A percentile compares a stretch with the other conserved stretches of the same genome.
Conservation (phyloP, 345 rosid species). For the Populus alba region DNA sequence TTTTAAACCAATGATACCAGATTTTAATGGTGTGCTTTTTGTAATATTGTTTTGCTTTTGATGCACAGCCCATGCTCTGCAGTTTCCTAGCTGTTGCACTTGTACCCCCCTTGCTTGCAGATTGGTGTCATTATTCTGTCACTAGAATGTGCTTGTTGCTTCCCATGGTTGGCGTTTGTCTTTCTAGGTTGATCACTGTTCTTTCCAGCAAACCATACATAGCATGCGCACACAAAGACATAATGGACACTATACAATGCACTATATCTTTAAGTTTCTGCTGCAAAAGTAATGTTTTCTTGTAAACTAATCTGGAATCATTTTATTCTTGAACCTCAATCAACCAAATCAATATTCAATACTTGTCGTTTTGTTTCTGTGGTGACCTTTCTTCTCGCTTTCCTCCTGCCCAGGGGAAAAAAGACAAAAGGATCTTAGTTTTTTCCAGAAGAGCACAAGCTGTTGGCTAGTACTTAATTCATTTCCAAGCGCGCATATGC, state of each 20-base stretch:
- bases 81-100: conserved; percentile 46
- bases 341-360: not conserved
- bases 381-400: not conserved
- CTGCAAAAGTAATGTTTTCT: not conserved
- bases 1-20: not conserved
- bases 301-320: not conserved
- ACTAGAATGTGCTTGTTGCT: conserved; percentile 21
- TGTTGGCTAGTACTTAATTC: not conserved
- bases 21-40: not conserved
- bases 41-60: conserved; percentile 12
- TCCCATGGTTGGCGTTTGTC: conserved; percentile 48
- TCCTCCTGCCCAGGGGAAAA: not conserved
- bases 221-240: conserved; percentile 14
- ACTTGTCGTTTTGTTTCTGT: not conserved
- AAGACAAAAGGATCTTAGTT: not conserved
- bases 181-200: conserved; percentile 30
- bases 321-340: not conserved
- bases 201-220: conserved; percentile 45
- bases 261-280: not conserved
- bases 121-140: conserved; percentile 15
- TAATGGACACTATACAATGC: not conserved
- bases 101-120: conserved; percentile 8
- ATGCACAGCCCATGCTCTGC: conserved; percentile 30
- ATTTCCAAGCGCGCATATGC: not conserved
- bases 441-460: conserved; percentile 2